phyloP scores from a whole-genome alignment of 164 flowering plant genomes.

The Dillenia turbinata region DNA sequence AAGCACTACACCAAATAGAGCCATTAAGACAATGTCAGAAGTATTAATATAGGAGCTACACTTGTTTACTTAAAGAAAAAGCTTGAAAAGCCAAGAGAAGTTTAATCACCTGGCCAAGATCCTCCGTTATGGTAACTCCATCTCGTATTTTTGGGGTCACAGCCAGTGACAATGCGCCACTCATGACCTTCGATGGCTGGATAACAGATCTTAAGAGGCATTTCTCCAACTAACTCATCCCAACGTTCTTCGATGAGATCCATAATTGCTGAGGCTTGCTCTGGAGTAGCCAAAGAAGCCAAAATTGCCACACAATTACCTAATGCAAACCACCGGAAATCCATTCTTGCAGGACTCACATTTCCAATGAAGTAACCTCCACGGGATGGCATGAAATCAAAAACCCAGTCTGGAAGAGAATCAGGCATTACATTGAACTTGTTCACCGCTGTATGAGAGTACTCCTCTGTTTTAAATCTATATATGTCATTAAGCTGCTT shows the following conservation, averaged over 20 bases:
- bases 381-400: conserved; percentile 39
- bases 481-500: conserved; percentile 49
- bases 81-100: too few species aligned
- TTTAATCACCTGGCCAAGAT: conserved; percentile 48
- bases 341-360: conserved; percentile 53
- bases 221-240: conserved; percentile 59
- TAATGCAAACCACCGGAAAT: conserved; percentile 49
- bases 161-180: conserved; percentile 49
- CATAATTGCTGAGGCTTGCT: conserved; percentile 57
- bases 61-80: too few species aligned
- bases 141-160: conserved; percentile 52
- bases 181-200: conserved; percentile 53
- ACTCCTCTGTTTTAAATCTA: conserved; percentile 53
- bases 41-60: too few species aligned
- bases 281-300: conserved; percentile 47
- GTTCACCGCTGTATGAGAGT: conserved; percentile 54
- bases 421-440: conserved; percentile 58
- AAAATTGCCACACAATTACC: conserved; percentile 54
- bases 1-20: conserved; percentile 31
- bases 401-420: conserved; percentile 56
- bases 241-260: conserved; percentile 51
- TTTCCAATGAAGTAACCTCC: conserved; percentile 57
- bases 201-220: conserved; percentile 51
- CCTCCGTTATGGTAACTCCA: conserved; percentile 66
- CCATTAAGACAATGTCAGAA: too few species aligned